A percentile compares a stretch with the other conserved stretches of the same genome.
Conservation (phyloP, 1,284 basidiomycete species). For the Tilletia setariae region DNA sequence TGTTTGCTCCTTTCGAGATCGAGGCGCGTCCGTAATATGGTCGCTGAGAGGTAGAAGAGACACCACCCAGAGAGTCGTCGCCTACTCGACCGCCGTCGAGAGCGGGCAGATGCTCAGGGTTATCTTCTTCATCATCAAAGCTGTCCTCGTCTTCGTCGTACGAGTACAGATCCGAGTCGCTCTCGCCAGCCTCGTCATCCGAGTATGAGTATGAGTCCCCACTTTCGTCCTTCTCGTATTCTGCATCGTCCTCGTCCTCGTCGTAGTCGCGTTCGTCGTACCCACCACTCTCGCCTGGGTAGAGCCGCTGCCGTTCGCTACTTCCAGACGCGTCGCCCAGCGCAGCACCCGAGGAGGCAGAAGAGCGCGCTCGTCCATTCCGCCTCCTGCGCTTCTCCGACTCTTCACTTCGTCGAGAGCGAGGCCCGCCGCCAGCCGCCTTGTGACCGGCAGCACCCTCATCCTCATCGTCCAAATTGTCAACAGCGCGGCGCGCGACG, state of each 20-base stretch:
- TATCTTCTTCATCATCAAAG: not conserved
- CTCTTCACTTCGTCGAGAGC: not conserved
- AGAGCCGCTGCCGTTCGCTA: not conserved
- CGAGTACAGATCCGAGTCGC: not conserved
- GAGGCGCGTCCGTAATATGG: not conserved
- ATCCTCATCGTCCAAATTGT: conserved; percentile 57
- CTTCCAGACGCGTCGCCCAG: not conserved
- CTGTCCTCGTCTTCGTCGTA: conserved; percentile 11
- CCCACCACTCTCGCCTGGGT: not conserved
- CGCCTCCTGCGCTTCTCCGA: not conserved
- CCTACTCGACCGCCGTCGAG: not conserved
- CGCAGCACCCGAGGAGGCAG: not conserved
- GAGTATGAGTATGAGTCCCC: not conserved
- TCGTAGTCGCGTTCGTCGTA: conserved; percentile 27
- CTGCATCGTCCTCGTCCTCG: conserved; percentile 55
- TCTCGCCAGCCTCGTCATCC: not conserved
- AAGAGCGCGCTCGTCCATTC: not conserved
- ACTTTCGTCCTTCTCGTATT: not conserved
- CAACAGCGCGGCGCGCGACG: conserved; percentile 74
- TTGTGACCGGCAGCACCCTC: no score
- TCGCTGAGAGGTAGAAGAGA: not conserved
- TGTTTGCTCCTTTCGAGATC: not conserved
- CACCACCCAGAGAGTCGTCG: not conserved
- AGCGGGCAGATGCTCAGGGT: not conserved
- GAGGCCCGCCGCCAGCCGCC: not conserved